A percentile compares a stretch with the other conserved stretches of the same genome.
These are phyloP conservation scores for Trametes gibbosa DNA, from an alignment of 768 basidiomycete species.

Conservation along the genomic window DNA sequence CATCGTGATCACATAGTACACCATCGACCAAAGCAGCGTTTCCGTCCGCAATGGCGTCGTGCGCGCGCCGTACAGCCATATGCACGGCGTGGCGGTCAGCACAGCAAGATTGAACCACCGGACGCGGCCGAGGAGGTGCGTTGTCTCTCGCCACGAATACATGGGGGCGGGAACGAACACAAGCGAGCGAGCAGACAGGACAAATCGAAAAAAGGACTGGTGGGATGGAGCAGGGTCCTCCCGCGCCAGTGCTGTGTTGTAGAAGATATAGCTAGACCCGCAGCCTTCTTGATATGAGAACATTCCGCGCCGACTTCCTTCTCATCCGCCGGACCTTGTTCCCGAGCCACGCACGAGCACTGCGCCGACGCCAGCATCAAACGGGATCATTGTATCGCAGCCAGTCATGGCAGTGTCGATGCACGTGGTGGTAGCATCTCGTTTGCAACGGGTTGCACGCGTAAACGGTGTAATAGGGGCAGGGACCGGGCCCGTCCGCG, in stretches of 20 bases:
- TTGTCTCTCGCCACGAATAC: background rate
- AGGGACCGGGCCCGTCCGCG: background rate
- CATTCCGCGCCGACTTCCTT: background rate
- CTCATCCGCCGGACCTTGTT: background rate
- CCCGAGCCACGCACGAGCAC: background rate
- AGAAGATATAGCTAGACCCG: background rate
- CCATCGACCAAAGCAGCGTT: conserved; percentile 59
- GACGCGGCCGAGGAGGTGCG: conserved; percentile 26
- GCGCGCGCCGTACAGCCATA: conserved; percentile 66
- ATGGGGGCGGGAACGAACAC: background rate
- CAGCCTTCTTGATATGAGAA: conserved; percentile 2
- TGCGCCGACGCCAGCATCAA: background rate
- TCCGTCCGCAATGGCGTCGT: conserved; percentile 44
- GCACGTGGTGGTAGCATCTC: too few relatives aligned
- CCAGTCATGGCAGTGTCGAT: too few relatives aligned
- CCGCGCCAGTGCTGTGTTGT: background rate
- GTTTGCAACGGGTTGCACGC: too few relatives aligned
- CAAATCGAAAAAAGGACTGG: too few relatives aligned
- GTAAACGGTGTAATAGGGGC: too few relatives aligned
- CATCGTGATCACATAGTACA: conserved; percentile 59
- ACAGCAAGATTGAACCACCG: conserved; percentile 74
- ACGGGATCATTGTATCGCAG: too few relatives aligned
- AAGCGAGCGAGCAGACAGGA: background rate
- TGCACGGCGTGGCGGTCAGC: conserved; percentile 64
- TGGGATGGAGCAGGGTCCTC: background rate